Conservation (phyloP, 768 basidiomycete genomes). For the Mycena floridula region DNA sequence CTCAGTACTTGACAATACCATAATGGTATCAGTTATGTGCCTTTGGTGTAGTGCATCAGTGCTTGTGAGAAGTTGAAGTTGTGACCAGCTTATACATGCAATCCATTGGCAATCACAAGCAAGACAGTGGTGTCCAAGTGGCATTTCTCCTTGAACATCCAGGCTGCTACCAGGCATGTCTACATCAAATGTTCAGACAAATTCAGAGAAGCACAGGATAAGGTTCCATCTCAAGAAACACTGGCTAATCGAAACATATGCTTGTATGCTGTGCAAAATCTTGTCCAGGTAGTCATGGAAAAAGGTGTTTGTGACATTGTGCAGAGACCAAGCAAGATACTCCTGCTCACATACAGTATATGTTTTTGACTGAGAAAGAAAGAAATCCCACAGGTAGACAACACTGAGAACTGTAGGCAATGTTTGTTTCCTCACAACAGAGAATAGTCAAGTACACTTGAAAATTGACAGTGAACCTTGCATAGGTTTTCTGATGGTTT, state of each 20-base stretch:
- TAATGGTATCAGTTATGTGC: too few species aligned
- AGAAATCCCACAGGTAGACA: constrained; percentile 48
- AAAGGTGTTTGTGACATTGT: constrained; percentile 17
- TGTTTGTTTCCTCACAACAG: too few species aligned
- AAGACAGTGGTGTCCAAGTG: constrained; percentile 29
- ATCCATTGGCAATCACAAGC: constrained; percentile 17
- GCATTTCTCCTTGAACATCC: constrained; percentile 36
- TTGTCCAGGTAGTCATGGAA: constrained; percentile 17
- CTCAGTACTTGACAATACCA: too few species aligned
- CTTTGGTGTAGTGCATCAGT: too few species aligned
- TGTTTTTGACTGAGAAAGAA: constrained; percentile 38
- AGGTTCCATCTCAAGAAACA: constrained; percentile 44
- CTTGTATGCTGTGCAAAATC: constrained; percentile 27
- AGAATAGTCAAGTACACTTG: too few species aligned
- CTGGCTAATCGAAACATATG: constrained; percentile 34
- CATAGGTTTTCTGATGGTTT: too few species aligned
- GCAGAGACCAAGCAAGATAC: constrained; percentile 44
- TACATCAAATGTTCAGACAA: too few species aligned
- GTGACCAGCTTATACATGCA: too few species aligned
- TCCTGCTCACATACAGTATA: constrained; percentile 33
- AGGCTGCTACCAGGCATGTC: constrained; percentile 30
- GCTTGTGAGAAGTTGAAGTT: too few species aligned
- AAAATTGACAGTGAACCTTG: too few species aligned
- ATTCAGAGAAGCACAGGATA: too few species aligned
- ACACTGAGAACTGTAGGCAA: constrained; percentile 42